Base-by-base conservation (phyloP, 352 stramenopile genomes). In the Pythium phragmiticola region DNA sequence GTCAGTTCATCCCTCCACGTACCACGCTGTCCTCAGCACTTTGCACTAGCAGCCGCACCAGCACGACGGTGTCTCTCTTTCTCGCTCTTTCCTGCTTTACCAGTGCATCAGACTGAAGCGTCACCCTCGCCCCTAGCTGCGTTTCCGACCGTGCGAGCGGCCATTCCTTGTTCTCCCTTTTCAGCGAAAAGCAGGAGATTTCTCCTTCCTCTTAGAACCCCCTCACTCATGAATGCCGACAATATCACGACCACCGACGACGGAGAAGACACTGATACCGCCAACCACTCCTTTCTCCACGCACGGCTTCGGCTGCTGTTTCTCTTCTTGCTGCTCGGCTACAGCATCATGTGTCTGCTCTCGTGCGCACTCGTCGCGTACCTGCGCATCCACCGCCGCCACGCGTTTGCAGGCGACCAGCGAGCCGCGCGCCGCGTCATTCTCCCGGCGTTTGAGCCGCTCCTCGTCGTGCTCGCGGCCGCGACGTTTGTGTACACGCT, bases 391-490 rank as follows among this genome's bases (percentile, higher is more conserved):
- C 74, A 89, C 55, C 76, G 79, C 2, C 69, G 60, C 17, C 69
- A 73, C 2, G 80, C 75, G 6, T 75, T 87, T 42, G 65, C 76
- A 12, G 81, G 82, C 5, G 73, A 84, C 57, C 59, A 60, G 2
- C 57, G 42, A 33, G 81, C 85, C 0, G 80, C 81, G 3, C 70
- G 78, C 8, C 80, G 80, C 63, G 74, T 91, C 19, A 75, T 94
- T 21, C 50, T 94, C 13, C 83, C 85, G 4, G 75, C 84, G 0
- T 94, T 90, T 45, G 78, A 92, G 62, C 81, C 84, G 28, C 56
- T 92, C 17, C 58, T 94, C 28, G 9, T 69, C 34, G 63, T 57
- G 21, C 63, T 69, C 12, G 63, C 39, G 8, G 39, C 41, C 11
- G 33, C 58, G 17, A 65, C 63, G 4, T 41, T 50, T 19, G 30